phyloP scores from a whole-genome alignment of 2,329 filamentous ascomycete genomes.

The Colletotrichum costaricense region DNA sequence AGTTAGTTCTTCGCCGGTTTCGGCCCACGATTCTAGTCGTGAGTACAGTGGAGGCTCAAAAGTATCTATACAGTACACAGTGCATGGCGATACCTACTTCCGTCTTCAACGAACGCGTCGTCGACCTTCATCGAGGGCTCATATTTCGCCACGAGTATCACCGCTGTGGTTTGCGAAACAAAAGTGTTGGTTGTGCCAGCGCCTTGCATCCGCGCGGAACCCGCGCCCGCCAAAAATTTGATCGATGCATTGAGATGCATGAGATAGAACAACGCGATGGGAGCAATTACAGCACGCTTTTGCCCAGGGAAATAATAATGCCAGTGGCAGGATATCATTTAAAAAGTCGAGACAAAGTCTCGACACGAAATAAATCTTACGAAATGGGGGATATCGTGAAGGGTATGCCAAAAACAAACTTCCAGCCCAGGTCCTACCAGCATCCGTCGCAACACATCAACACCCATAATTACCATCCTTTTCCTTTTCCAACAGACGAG shows the following conservation, averaged over 20 bases:
- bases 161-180: too few relatives aligned
- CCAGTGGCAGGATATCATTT: conserved; percentile 11
- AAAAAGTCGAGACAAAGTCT: neutral
- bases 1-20: too few relatives aligned
- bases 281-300: too few relatives aligned
- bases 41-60: too few relatives aligned
- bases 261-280: neutral
- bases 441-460: neutral
- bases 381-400: conserved; percentile 34
- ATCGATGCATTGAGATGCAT: neutral
- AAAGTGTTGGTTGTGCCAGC: too few relatives aligned
- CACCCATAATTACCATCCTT: neutral
- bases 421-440: neutral
- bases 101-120: too few relatives aligned
- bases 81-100: too few relatives aligned
- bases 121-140: too few relatives aligned
- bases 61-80: too few relatives aligned
- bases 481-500: neutral
- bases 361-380: neutral
- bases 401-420: conserved; percentile 25
- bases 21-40: too few relatives aligned
- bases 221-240: neutral
- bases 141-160: too few relatives aligned
- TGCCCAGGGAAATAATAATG: neutral
- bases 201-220: neutral